A percentile compares a stretch with the other conserved stretches of the same genome.
Conservation (phyloP, 441 rosid species). For the Corymbia citriodora region DNA sequence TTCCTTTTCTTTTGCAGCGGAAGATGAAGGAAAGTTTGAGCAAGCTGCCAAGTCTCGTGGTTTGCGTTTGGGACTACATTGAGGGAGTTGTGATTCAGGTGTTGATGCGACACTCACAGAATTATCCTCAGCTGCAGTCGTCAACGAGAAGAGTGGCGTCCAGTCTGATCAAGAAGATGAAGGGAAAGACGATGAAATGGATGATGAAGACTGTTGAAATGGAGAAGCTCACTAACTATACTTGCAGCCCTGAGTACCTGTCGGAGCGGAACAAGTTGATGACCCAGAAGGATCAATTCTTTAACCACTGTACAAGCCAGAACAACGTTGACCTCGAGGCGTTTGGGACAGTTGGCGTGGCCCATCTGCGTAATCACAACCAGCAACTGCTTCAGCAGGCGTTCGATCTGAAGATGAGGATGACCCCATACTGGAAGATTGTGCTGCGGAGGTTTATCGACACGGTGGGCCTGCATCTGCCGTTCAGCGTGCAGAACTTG, state of each 20-base stretch:
- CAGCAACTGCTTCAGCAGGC: not conserved
- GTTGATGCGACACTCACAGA: not conserved
- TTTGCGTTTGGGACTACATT: not conserved
- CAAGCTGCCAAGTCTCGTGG: not conserved
- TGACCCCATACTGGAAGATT: not conserved
- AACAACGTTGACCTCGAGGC: not conserved
- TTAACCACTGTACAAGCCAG: not conserved
- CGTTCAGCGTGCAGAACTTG: not conserved
- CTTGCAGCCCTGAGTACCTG: not conserved
- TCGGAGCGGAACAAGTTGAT: not conserved
- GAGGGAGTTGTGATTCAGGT: not conserved
- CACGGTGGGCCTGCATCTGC: not conserved
- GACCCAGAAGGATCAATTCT: not conserved
- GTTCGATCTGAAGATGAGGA: not conserved
- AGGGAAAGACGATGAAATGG: not conserved
- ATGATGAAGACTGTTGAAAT: not conserved
- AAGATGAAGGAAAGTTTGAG: not conserved
- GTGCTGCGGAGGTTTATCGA: not conserved
- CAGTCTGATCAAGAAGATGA: not conserved
- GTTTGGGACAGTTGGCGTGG: not conserved
- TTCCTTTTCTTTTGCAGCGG: not conserved
- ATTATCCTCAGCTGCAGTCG: not conserved
- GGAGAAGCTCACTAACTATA: not conserved
- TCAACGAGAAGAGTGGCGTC: not conserved
- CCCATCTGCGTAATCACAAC: fast-evolving